phyloP scores from a whole-genome alignment of 208 protist species.

The Wallacemonas sp. region DNA sequence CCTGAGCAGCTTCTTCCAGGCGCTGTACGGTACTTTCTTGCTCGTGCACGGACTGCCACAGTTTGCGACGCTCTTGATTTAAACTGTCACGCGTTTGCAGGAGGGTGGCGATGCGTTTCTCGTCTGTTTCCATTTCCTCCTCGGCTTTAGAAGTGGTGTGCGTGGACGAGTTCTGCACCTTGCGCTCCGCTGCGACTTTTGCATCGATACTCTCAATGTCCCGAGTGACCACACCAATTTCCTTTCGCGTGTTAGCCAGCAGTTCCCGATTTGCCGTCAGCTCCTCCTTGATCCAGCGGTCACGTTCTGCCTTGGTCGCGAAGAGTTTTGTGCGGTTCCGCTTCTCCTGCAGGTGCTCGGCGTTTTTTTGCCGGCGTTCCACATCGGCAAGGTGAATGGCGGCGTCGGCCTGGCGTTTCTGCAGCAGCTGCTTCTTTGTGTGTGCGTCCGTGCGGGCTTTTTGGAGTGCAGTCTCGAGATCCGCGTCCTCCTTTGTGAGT shows the following conservation, averaged over 20 bases:
- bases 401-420: constrained; percentile 30
- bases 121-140: constrained; percentile 43
- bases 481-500: constrained; percentile 58
- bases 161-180: background rate
- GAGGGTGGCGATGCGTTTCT: constrained; percentile 32
- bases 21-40: constrained; percentile 67
- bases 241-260: constrained; percentile 43
- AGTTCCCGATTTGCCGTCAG: constrained; percentile 66
- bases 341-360: constrained; percentile 88
- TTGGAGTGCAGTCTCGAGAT: constrained; percentile 47
- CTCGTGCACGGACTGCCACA: constrained; percentile 81
- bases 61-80: constrained; percentile 67
- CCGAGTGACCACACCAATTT: constrained; percentile 35
- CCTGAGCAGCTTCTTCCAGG: constrained; percentile 41
- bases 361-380: constrained; percentile 36
- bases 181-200: constrained; percentile 2
- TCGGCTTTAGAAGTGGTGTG: constrained; percentile 38
- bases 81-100: constrained; percentile 49
- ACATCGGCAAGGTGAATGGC: constrained; percentile 42
- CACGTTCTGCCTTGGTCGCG: constrained; percentile 84
- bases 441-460: constrained; percentile 34
- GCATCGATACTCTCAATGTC: constrained; percentile 30
- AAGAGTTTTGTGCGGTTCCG: constrained; percentile 91
- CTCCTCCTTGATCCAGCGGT: constrained; percentile 89
- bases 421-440: constrained; percentile 33